phyloP scores from a whole-genome alignment of 2,329 filamentous ascomycete species.

The Aspergillus uvarum region DNA sequence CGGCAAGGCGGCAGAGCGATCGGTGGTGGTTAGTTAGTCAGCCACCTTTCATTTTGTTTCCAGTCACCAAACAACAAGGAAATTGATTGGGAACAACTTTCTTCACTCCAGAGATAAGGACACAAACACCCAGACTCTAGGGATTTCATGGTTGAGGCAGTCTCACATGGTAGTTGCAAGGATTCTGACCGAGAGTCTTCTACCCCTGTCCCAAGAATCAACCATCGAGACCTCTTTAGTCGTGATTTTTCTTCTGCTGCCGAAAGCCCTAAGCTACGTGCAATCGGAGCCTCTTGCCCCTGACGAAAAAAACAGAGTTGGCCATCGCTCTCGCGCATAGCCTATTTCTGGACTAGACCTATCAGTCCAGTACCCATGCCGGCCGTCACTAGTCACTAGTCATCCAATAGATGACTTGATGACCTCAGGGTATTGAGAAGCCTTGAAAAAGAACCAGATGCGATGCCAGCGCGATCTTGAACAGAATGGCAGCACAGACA shows the following conservation, averaged over 20 bases:
- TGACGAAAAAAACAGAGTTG: conserved; percentile 1
- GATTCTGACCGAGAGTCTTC: too few relatives aligned
- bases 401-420: background rate
- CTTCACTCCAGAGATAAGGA: too few relatives aligned
- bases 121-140: too few relatives aligned
- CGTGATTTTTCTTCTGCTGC: background rate
- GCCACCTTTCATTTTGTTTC: too few relatives aligned
- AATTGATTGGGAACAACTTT: too few relatives aligned
- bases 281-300: background rate
- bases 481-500: background rate
- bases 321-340: background rate
- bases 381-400: background rate
- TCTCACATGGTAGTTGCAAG: too few relatives aligned
- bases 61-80: too few relatives aligned
- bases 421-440: background rate
- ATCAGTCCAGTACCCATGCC: background rate
- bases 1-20: background rate
- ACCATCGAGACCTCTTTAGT: too few relatives aligned
- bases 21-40: background rate
- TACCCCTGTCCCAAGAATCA: too few relatives aligned
- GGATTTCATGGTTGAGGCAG: too few relatives aligned
- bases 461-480: background rate
- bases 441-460: background rate
- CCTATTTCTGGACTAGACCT: conserved; percentile 4
- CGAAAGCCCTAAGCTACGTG: background rate